Base-by-base conservation (phyloP, 257 asterid species). In the Solanum paucissectum region DNA sequence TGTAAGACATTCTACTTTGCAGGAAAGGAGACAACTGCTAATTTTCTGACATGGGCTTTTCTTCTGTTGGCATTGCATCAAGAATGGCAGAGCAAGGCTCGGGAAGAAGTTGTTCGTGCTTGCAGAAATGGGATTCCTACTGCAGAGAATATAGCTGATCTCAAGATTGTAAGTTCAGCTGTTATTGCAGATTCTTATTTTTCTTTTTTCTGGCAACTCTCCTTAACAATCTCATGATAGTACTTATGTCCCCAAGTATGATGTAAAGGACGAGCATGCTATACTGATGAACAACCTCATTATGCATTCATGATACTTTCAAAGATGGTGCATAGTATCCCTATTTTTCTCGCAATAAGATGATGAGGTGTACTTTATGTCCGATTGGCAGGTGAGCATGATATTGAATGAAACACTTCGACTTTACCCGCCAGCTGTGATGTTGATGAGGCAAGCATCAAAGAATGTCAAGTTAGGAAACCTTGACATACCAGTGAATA, bases 1-100 rank as follows among this genome's bases (percentile, higher is more conserved):
- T 91, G 93, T 87, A 89, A 89, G 89, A 89, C 93, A 25, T 89
- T 91, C 84, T 88, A 89, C 90, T 88, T 91, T 52, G 90, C 90
- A 37, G 93, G 93, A 84, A 91, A 91, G 84, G 91, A 91, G 83
- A 86, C 93, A 86, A 88, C 89, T 55, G 91, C 89, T 2, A 89
- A 87, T 40, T 42, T 86, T 60, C 86, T 91, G 71, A 88, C 91
- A 25, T 89, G 93, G 91, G 87, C 89, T 12, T 46, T 89, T 84
- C 58, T 91, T n/a, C 89, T 91, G 79, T 87, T 91, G 40, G 91
- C 93, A 40, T 49, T 73, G n/a, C 90, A 91, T 88, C 90, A 88
- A 88, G 93, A 91, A 86, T 91, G 93, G 91, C 93, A 89, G 82
- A 85, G 37, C 11, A 91, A 87, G 87, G 91, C 91, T 18, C 69